phyloP scores from a whole-genome alignment of 169 alveolate species.

The Eimeria mitis region DNA sequence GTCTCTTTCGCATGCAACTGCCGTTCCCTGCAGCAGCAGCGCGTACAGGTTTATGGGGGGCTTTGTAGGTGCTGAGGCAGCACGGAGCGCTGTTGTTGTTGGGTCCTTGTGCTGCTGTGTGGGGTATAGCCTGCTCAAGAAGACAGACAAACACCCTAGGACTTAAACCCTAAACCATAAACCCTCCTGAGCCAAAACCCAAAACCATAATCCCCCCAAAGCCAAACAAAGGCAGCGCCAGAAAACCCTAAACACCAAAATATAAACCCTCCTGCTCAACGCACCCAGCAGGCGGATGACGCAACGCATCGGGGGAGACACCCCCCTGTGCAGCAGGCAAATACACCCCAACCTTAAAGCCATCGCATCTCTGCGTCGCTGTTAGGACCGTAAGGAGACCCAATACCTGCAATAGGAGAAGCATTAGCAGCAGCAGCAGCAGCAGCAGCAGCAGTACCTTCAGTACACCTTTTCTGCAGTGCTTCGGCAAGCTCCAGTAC shows the following conservation, averaged over 20 bases:
- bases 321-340: background rate
- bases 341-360: constrained; percentile 10
- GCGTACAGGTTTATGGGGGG: constrained; percentile 22
- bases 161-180: background rate
- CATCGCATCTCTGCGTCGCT: background rate
- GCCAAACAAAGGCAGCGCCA: background rate
- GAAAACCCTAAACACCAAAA: background rate
- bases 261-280: background rate
- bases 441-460: background rate
- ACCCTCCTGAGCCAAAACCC: too few relatives aligned
- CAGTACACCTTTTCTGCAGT: background rate
- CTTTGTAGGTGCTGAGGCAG: background rate
- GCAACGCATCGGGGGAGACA: background rate
- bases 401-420: background rate
- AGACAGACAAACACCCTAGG: background rate
- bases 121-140: background rate
- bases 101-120: background rate
- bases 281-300: background rate
- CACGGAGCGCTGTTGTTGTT: background rate
- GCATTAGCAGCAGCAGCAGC: background rate
- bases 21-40: background rate
- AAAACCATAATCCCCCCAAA: too few relatives aligned
- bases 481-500: background rate
- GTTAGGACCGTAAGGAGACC: background rate
- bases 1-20: background rate